Evolutionary conservation across 371 early-diverging fungal species (phyloP), one percentile per base, ranked within the genome.

Genomic region (Mucor circinelloides): DNA sequence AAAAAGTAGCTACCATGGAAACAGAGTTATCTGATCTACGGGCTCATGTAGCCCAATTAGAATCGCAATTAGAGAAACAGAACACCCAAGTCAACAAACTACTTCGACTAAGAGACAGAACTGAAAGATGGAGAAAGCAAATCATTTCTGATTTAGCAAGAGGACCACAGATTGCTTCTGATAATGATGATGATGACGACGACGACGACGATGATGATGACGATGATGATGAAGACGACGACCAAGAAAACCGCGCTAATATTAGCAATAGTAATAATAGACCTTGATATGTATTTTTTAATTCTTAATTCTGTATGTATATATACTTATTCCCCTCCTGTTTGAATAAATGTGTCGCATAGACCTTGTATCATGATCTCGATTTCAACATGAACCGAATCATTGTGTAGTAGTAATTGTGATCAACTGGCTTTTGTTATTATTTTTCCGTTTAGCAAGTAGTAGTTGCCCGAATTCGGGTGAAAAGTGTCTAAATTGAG

Each of bases 81-180:
- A 52, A 38, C 9, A 44, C 28, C 0, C 58, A 62, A 52, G 62
- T 70, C n/a, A 66, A 70, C 15, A 70, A 66, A 28, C 19, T 71
- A 12, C 32, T 64, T 12, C 23, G 63, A 21, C 19, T 59, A 30
- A 19, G 64, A 28, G 63, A 59, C 25, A 56, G 67, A 19, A 71
- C 64, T 6, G 67, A 71, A 60, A 59, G 64, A 46, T 71, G 71
- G 71, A 58, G 67, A 67, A 71, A 64, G n/a, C 67, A 71, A n/a
- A 31, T 71, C 25, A 71, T 70, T 8, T 56, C 62, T 40, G 71
- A 70, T 54, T 32, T 70, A n/a, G 67, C 67, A 12, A 66, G 71
- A 63, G 71, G 71, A 2, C 71, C 71, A 21, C 32, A 36, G 17
- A 15, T 70, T 3, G 31, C 40, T 3, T 64, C 64, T 23, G 70